A percentile compares a stretch with the other conserved stretches of the same genome.
These are phyloP conservation scores for Aspergillus proliferans DNA, from an alignment of 2,329 filamentous ascomycete species.

Conservation along the genomic window DNA sequence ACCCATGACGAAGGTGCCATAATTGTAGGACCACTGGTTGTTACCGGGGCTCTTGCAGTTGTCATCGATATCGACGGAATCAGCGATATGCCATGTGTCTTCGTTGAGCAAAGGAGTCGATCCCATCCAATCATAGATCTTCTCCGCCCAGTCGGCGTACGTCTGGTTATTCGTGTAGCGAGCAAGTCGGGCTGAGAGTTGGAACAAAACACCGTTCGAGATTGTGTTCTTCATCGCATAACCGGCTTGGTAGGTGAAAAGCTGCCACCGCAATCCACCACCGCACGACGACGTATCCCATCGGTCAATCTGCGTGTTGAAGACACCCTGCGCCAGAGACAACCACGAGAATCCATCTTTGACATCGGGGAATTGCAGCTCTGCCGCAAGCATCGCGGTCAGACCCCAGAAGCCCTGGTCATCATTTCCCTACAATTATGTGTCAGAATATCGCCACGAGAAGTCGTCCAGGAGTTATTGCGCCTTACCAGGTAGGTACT, in stretches of 20 bases:
- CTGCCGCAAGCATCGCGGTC: constrained; percentile 61
- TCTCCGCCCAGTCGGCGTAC: constrained; percentile 57
- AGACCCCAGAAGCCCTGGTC: constrained; percentile 68
- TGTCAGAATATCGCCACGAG: constrained; percentile 8
- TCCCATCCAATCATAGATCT: constrained; percentile 58
- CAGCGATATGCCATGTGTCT: constrained; percentile 55
- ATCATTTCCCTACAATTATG: constrained; percentile 51
- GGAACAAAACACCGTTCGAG: constrained; percentile 77
- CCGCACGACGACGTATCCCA: constrained; percentile 65
- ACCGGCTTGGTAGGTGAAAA: constrained; percentile 69
- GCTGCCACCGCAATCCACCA: constrained; percentile 76
- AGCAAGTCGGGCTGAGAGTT: constrained; percentile 69
- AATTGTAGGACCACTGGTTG: constrained; percentile 62
- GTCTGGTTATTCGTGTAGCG: constrained; percentile 58
- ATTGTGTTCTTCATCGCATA: constrained; percentile 79
- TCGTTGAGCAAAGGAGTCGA: constrained; percentile 54
- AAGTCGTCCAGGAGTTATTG: background rate
- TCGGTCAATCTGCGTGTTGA: constrained; percentile 61
- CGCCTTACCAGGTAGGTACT: constrained; percentile 23
- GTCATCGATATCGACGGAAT: constrained; percentile 53
- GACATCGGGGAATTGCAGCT: constrained; percentile 58
- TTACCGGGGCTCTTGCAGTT: constrained; percentile 59
- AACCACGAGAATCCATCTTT: constrained; percentile 37
- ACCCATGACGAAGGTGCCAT: constrained; percentile 54
- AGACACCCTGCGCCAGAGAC: constrained; percentile 64